Base-by-base conservation (phyloP, 352 stramenopile genomes). In the Peronospora destructor region DNA sequence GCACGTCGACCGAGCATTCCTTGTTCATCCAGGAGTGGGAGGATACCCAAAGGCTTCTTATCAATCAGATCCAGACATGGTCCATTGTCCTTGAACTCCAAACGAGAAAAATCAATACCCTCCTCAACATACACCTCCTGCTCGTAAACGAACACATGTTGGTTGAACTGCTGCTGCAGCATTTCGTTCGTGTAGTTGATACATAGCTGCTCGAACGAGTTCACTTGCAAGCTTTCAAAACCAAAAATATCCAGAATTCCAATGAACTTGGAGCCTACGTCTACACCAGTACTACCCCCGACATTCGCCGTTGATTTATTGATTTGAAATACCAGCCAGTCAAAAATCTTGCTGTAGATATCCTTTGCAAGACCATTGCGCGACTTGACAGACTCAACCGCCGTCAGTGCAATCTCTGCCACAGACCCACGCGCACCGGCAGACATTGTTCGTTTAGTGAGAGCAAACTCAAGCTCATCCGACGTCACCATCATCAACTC, bases 121-220 rank as follows among this genome's bases (percentile, higher is more conserved):
- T 99, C 96, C 43, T 94, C 86, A 50, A 97, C 86, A 67, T 99
- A 99, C 40, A 98, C 88, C 41, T 97, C 78, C 56, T 98, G 94
- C 59, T 98, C 96, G 47, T 97, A 90, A 58, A 98, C 95, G 50
- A 98, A 98, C 4, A 97, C 94, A 76, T 97, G 88, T 66, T 97
- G 86, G 68, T 97, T 97, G 66, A 95, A 96, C 53, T 94, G 84
- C 54, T 95, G 84, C 65, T 97, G 91, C 6, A 97, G 68, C 87
- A 97, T 97, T 61, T 97, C 91, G 61, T 97, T 97, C 37, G 85
- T 96, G 66, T 95, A 97, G 70, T 97, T 97, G 68, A 97, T 97
- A 59, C 91, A 97, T 9, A 97, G 71, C 54, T 98, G 95, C 68
- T 97, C 91, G 45, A 97, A 97, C 14, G 84, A 96, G 61, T 95